These are phyloP conservation scores for Phellopilus nigrolimitatus DNA, from an alignment of 1,284 basidiomycete genomes.

Conservation along the genomic window DNA sequence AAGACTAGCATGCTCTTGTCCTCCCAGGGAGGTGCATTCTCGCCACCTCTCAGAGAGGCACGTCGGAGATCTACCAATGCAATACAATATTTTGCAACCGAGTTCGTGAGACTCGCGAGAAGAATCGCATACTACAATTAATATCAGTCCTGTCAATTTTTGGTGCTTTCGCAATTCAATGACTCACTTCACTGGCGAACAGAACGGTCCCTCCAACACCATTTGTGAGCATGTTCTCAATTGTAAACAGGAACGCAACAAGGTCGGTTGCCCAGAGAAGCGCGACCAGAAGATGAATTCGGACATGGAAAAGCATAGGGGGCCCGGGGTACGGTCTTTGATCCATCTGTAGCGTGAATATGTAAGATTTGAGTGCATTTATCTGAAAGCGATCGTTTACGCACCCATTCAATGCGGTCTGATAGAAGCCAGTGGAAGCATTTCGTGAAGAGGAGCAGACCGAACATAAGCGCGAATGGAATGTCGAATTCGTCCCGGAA, in stretches of 20 bases:
- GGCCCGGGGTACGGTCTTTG: conserved; percentile 88
- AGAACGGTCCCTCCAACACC: conserved; percentile 89
- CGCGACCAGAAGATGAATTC: conserved; percentile 70
- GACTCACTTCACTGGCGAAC: conserved; percentile 86
- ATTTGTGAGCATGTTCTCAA: conserved; percentile 72
- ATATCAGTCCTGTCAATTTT: conserved; percentile 6
- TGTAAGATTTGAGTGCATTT: conserved; percentile 1
- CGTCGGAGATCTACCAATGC: conserved; percentile 79
- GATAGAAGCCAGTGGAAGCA: conserved; percentile 97
- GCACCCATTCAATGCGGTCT: conserved; percentile 93
- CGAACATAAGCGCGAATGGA: conserved; percentile 91
- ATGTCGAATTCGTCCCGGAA: conserved; percentile 93
- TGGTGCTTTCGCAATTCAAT: background rate
- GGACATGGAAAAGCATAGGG: conserved; percentile 75
- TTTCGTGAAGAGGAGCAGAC: conserved; percentile 89
- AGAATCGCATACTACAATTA: conserved; percentile 81
- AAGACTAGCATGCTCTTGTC: conserved; percentile 97
- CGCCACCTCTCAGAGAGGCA: conserved; percentile 71
- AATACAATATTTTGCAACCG: conserved; percentile 82
- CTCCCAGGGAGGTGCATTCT: conserved; percentile 92
- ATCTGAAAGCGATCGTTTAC: conserved; percentile 28
- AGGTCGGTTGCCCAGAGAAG: conserved; percentile 70
- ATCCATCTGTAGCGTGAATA: conserved; percentile 76
- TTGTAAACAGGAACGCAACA: conserved; percentile 69
- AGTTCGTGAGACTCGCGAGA: conserved; percentile 75